Evolutionary conservation across 495 filamentous ascomycete genomes (phyloP).

Genomic region (Xylaria venustula): DNA sequence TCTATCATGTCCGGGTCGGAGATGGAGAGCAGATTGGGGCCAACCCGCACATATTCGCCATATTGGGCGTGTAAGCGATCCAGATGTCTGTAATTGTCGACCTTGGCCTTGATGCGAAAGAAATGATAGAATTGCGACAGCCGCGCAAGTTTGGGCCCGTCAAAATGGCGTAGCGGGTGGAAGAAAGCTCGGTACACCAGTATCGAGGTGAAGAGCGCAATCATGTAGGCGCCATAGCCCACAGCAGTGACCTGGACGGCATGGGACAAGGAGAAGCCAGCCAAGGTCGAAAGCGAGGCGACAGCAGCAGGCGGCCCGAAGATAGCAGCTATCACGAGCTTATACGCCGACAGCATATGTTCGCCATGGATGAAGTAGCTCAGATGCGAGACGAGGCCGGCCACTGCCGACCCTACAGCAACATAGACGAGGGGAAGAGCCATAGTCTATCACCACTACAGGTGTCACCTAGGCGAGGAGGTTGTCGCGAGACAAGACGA

Average conservation of each 20-base stretch:
- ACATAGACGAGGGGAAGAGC: neutral
- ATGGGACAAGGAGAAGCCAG: neutral
- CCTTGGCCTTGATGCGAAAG: slow-evolving; percentile 18
- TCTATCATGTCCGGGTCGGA: slow-evolving; percentile 19
- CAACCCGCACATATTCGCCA: slow-evolving; percentile 39
- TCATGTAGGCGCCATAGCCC: slow-evolving; percentile 24
- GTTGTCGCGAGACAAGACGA: neutral
- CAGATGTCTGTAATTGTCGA: slow-evolving; percentile 32
- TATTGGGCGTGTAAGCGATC: slow-evolving; percentile 36
- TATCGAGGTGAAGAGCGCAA: slow-evolving; percentile 44
- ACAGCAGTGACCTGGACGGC: slow-evolving; percentile 7
- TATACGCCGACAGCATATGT: slow-evolving; percentile 13
- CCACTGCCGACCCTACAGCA: neutral
- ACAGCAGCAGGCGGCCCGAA: neutral
- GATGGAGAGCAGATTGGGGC: slow-evolving; percentile 28
- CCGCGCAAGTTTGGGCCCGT: slow-evolving; percentile 41
- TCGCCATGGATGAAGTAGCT: slow-evolving; percentile 24
- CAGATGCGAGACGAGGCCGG: slow-evolving; percentile 9
- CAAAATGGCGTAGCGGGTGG: slow-evolving; percentile 45
- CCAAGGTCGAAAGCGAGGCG: neutral
- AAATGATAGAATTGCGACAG: slow-evolving; percentile 36
- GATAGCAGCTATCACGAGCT: neutral
- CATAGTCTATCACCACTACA: neutral
- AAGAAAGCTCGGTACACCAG: slow-evolving; percentile 45
- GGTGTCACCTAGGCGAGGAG: neutral